Base-by-base conservation (phyloP, 176 grass and related monocot species). In the Oryza coarctata region DNA sequence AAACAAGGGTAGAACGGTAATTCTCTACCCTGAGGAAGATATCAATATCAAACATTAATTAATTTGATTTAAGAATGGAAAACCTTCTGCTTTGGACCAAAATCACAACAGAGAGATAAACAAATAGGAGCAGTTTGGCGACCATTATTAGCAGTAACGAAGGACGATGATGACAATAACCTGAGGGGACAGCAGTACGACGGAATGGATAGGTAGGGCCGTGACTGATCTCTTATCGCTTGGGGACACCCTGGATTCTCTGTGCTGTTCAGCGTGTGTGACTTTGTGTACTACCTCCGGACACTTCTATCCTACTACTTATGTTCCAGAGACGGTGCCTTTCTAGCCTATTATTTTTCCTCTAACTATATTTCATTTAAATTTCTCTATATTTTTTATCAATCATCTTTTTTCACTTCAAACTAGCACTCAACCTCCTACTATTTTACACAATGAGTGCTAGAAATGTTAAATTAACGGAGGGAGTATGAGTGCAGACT, bases 201-300 rank as follows among this genome's bases (percentile, higher is more conserved):
- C 28, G 47, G 39, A 7, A 17, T 31, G 63, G 63, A 55, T 39
- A 5, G 81, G 87, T 63, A 70, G 76, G 82, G 8, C 50, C 87
- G 70, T 64, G 36, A 22, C 3, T 12, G 17, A 7, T 9, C 23
- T 77, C n/a, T 12, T 26, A 62, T 2, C 1, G 9, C 28, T 60
- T 13, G 43, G 43, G 13, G 43, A 1, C 12, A 45, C 43, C 50
- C 14, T 15, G 50, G 50, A 55, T 55, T 55, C 18, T 55, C 50
- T 55, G 50, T 22, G 20, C 18, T 8, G 18, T 55, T 49, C 45
- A 15, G 45, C 3, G 13, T 1, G 38, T 39, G 38, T 39, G 38
- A 39, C 9, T 39, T 10, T 11, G 38, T 39, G 38, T n/a, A n/a
- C n/a, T n/a, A n/a, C n/a, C n/a, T n/a, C n/a, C n/a, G n/a, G n/a